Conservation (phyloP, 164 flowering plant species). For the Vitis labrusca region DNA sequence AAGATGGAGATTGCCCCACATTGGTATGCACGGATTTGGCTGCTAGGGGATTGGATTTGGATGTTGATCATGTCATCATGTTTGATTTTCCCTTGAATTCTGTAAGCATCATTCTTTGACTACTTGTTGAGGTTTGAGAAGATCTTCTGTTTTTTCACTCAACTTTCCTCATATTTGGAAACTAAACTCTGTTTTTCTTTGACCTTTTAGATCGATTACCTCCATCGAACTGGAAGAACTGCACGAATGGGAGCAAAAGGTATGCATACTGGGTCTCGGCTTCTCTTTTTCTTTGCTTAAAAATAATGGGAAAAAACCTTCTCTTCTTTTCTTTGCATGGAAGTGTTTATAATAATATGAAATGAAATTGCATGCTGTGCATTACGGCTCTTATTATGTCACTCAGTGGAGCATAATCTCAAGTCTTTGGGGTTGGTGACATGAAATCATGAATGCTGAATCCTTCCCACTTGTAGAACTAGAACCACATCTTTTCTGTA, state of each 20-base stretch:
- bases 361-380: no score
- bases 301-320: background rate
- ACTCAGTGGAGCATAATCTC: no score
- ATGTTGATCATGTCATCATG: conserved; percentile 98
- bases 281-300: background rate
- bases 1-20: conserved; percentile 93
- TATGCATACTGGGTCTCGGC: conserved; percentile 13
- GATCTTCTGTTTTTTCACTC: background rate
- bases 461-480: no score
- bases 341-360: no score
- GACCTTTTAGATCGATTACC: conserved; percentile 83
- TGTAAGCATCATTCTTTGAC: conserved; percentile 41
- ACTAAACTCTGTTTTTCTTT: conserved; percentile 1
- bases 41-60: conserved; percentile 96
- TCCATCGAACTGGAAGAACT: conserved; percentile 98
- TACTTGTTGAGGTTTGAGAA: background rate
- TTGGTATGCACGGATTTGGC: conserved; percentile 98
- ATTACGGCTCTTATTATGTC: no score
- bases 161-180: background rate
- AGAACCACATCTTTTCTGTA: no score
- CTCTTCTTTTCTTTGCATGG: no score
- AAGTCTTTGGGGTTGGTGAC: no score
- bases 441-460: no score
- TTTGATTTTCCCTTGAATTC: conserved; percentile 92
- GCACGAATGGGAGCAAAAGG: conserved; percentile 99